These are phyloP conservation scores for Pythium brassicae DNA, from an alignment of 352 stramenopile genomes.

Conservation along the genomic window DNA sequence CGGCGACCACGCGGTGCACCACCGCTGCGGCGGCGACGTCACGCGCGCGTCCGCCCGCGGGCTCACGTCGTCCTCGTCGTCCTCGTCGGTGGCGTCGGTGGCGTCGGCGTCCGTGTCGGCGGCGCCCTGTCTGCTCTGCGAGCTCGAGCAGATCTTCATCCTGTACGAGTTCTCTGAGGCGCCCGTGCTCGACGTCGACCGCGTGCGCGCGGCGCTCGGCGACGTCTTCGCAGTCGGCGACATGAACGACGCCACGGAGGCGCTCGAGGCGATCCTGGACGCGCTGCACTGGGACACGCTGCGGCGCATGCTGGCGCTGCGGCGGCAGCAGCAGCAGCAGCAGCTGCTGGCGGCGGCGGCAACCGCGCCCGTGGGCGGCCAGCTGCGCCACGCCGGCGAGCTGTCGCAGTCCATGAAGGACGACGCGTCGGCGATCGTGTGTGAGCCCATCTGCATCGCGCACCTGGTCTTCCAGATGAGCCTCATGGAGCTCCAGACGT, in stretches of 20 bases:
- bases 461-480: constrained; percentile 86
- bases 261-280: constrained; percentile 75
- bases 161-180: constrained; percentile 83
- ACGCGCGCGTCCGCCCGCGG: constrained; percentile 20
- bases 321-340: constrained; percentile 14
- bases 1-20: constrained; percentile 74
- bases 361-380: too few relatives aligned
- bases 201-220: constrained; percentile 59
- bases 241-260: constrained; percentile 86
- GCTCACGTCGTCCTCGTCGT: too few relatives aligned
- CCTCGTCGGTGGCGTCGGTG: too few relatives aligned
- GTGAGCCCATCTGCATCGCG: constrained; percentile 74
- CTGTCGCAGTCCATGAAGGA: constrained; percentile 49
- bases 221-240: constrained; percentile 66
- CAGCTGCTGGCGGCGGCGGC: constrained; percentile 6
- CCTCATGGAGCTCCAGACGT: constrained; percentile 78
- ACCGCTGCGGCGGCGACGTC: constrained; percentile 41
- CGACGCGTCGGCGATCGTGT: constrained; percentile 64
- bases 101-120: neutral
- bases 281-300: constrained; percentile 78
- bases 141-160: constrained; percentile 83
- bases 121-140: constrained; percentile 63
- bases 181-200: constrained; percentile 66
- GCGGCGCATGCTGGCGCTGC: constrained; percentile 62
- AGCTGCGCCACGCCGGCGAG: constrained; percentile 18